phyloP scores from a whole-genome alignment of 2,329 filamentous ascomycete species.

The Diplodia seriata region DNA sequence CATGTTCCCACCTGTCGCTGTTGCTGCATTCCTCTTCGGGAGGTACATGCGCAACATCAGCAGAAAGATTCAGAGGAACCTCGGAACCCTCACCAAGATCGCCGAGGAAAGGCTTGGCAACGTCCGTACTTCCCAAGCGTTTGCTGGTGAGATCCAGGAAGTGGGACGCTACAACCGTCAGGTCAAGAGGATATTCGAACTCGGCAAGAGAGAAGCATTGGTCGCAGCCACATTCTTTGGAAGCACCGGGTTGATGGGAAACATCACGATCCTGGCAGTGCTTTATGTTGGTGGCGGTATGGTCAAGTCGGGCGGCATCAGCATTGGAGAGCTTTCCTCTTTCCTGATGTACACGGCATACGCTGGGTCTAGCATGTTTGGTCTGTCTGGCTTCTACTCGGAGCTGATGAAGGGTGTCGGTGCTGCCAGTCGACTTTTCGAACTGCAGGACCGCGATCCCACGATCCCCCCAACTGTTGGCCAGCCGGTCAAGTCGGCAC shows the following conservation, averaged over 20 bases:
- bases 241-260: slow-evolving; percentile 86
- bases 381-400: slow-evolving; percentile 93
- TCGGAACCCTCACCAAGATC: slow-evolving; percentile 93
- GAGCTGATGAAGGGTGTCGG: slow-evolving; percentile 99
- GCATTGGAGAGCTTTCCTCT: slow-evolving; percentile 88
- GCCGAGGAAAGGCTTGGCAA: slow-evolving; percentile 98
- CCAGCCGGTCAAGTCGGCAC: slow-evolving; percentile 77
- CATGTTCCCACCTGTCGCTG: slow-evolving; percentile 88
- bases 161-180: slow-evolving; percentile 90
- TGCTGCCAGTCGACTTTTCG: slow-evolving; percentile 93
- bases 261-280: slow-evolving; percentile 92
- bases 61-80: slow-evolving; percentile 89
- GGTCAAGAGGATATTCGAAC: slow-evolving; percentile 86
- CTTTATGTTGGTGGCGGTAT: slow-evolving; percentile 90
- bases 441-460: slow-evolving; percentile 88
- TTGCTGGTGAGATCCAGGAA: slow-evolving; percentile 91
- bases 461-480: slow-evolving; percentile 89
- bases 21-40: slow-evolving; percentile 91
- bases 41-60: slow-evolving; percentile 87
- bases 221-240: slow-evolving; percentile 92
- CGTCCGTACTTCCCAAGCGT: slow-evolving; percentile 94
- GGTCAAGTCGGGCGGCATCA: slow-evolving; percentile 85
- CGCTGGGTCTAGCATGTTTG: slow-evolving; percentile 85
- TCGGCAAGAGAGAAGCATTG: slow-evolving; percentile 85
- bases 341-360: slow-evolving; percentile 99